Base-by-base conservation (phyloP, 805 yeast genomes). In the Kluyveromyces starmeri region DNA sequence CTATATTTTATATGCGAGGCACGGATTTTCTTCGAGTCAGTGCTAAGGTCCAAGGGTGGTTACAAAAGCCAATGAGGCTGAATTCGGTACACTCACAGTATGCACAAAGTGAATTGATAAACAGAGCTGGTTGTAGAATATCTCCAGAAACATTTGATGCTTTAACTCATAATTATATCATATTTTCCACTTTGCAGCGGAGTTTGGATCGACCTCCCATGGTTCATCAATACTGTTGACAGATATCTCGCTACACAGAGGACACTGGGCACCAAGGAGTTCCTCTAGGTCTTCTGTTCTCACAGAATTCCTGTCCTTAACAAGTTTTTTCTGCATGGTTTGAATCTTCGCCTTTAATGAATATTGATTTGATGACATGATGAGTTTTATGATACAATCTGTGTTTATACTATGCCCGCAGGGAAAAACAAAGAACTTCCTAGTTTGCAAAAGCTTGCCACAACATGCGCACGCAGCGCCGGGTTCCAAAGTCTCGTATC, bases 371-470 rank as follows among this genome's bases (percentile, higher is more conserved):
- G 80, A 75, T 22, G 65, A 64, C 34, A 79, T 51, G 21, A 81
- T 72, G 24, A 62, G 62, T 37, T 72, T 70, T 5, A 81, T 71
- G n/a, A 85, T 56, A 61, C 98, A 92, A 52, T 86, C 95, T 34
- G 77, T 78, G 52, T 92, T 97, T 59, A 83, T 82, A 4, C 83
- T 74, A 54, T 92, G 98, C 37, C 73, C 80, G 53, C 98, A 92
- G 0, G 96, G 96, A 51, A 84, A 92, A 4, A 78, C 74, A 35
- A 78, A 69, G 46, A 86, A 86, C 50, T 75, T 81, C 38, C 85
- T 71, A 4, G 78, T 71, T 3, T 84, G 69, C 28, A 89, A 62
- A 7, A 92, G 69, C 44, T 70, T 70, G n/a, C 65, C 60, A 56
- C 97, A 89, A 3, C 75, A 44, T 27, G 70, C 62, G 60, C 98